Evolutionary conservation across 306 rosid genomes (phyloP).

Genomic region (Glycine soja): DNA sequence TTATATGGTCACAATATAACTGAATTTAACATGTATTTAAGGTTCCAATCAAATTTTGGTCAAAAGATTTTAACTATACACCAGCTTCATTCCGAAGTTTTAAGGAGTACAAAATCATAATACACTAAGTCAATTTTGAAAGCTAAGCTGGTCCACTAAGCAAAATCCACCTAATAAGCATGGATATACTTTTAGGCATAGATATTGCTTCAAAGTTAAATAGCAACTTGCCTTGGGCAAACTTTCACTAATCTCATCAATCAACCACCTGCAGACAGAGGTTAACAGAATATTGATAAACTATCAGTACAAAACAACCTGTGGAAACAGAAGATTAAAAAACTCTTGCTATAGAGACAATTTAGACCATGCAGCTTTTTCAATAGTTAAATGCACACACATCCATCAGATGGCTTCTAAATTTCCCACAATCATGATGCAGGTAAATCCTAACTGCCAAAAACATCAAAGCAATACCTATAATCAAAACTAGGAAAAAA

Average conservation of each 20-base stretch:
- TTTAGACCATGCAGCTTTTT: constrained; percentile 31
- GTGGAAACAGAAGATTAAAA: neutral
- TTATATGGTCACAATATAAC: neutral
- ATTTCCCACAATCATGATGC: constrained; percentile 29
- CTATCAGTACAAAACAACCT: constrained; percentile 38
- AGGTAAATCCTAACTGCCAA: constrained; percentile 18
- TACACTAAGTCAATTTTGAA: neutral
- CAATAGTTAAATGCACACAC: constrained; percentile 27
- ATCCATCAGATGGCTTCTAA: constrained; percentile 44
- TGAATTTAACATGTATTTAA: constrained; percentile 27
- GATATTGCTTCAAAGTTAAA: constrained; percentile 45
- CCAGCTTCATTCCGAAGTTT: constrained; percentile 37
- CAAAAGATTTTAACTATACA: constrained; percentile 6
- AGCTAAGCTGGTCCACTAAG: neutral
- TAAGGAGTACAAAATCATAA: constrained; percentile 31
- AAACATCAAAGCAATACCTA: constrained; percentile 60
- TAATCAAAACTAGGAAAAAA: constrained; percentile 91
- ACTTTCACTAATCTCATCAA: constrained; percentile 91
- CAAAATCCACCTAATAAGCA: constrained; percentile 30
- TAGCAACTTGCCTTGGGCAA: constrained; percentile 76
- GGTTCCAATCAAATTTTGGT: constrained; percentile 20
- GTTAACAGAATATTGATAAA: constrained; percentile 41
- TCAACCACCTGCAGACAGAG: constrained; percentile 78
- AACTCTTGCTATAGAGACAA: neutral
- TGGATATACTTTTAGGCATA: constrained; percentile 33